Base-by-base conservation (phyloP, 495 filamentous ascomycete genomes). In the Staphylotrichum longicolle region DNA sequence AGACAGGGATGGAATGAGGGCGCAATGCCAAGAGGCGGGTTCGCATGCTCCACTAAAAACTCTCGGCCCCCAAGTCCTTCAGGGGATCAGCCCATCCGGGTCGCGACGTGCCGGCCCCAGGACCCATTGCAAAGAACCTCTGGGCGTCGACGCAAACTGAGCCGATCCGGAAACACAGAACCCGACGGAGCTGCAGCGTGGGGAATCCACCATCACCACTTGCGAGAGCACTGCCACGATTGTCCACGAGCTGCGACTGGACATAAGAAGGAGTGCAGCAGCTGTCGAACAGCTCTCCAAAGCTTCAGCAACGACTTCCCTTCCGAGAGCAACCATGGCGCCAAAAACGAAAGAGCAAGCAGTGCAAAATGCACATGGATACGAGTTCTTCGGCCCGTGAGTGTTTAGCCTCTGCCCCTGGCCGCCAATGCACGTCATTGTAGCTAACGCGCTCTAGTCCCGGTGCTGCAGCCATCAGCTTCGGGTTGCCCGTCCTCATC, bases 341-440 rank as follows among this genome's bases (percentile, higher is more conserved):
- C 49, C 64, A 3, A 71, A 72, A 58, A 41, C 54, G 5, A 69
- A 68, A 45, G 58, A 66, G 53, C 54, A 65, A 40, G 49, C 49
- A 6, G 58, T 34, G 51, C 39, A 53, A 39, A 49, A 52, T 37
- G 12, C 53, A 1, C 69, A 69, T 62, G 82, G 86, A 61, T 96
- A 95, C 75, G 90, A 94, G 65, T 96, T 96, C 66, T 82, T 82
- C 65, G 92, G 92, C 66, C 92, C 91, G 92, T 96, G 82, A 78
- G 91, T 88, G 49, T 35, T 42, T 34, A 5, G 3, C 4, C 12
- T 4, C 8, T 40, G 41, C n/a, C 39, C 30, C 27, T 32, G 33
- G 35, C 47, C 60, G 41, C 58, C 40, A 56, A 8, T 35, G 35
- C 47, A 6, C 33, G 14, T 5, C 15, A 2, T 46, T 35, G 6